Percentiles rank a stretch among this genome's conserved stretches.
These are phyloP conservation scores for Coemansia sp. DNA, from an alignment of 192 early-diverging fungal genomes.

Conservation along the genomic window DNA sequence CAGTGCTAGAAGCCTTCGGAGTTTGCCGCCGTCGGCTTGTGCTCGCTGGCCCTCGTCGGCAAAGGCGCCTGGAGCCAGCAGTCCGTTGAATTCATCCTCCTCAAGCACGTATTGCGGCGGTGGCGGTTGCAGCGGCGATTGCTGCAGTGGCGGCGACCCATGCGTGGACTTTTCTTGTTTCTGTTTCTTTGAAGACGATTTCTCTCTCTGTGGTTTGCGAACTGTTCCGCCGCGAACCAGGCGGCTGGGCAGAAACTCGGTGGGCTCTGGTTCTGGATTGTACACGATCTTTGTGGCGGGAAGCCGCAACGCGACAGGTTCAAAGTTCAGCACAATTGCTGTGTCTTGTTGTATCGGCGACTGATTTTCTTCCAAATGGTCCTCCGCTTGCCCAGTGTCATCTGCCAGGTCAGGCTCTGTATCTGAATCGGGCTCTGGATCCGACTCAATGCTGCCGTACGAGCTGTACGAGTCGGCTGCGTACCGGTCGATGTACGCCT, in stretches of 20 bases:
- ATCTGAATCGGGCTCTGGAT: not conserved
- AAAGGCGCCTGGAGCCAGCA: slow-evolving; percentile 41
- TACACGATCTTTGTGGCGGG: slow-evolving; percentile 1
- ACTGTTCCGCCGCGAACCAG: slow-evolving; percentile 8
- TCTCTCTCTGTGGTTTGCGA: not conserved
- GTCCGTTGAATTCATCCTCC: slow-evolving; percentile 39
- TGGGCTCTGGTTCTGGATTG: slow-evolving; percentile 3
- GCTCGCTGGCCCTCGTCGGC: slow-evolving; percentile 42
- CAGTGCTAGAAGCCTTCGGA: slow-evolving; percentile 9
- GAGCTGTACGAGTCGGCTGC: slow-evolving; percentile 11
- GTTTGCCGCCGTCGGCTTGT: slow-evolving; percentile 28
- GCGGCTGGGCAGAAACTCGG: slow-evolving; percentile 15
- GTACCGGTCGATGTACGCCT: slow-evolving; percentile 19
- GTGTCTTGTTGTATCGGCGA: not conserved
- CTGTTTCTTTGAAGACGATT: not conserved
- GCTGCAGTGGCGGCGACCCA: not conserved
- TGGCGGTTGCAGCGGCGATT: not conserved
- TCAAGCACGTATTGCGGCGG: not conserved
- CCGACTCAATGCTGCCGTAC: not conserved
- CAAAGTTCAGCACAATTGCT: slow-evolving; percentile 1
- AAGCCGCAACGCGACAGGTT: slow-evolving; percentile 1
- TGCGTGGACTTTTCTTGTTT: not conserved
- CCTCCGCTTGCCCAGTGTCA: not conserved
- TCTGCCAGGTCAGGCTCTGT: too few relatives aligned
- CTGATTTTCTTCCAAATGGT: not conserved